Percentiles rank a stretch among this genome's conserved stretches.
Evolutionary conservation across 73 alveolate genomes (phyloP).

Genomic region (Tetrahymena malaccensis): DNA sequence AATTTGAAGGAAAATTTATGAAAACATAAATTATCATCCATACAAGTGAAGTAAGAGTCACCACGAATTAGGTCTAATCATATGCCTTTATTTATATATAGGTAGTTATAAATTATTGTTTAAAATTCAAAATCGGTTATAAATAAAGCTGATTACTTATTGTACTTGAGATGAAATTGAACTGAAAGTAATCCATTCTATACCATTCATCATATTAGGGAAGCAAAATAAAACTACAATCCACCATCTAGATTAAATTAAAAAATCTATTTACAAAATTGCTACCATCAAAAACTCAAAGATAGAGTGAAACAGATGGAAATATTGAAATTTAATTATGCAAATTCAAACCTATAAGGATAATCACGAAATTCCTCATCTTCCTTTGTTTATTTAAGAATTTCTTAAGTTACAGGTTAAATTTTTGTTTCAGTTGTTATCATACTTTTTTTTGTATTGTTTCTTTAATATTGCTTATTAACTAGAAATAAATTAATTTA

Average conservation of each 20-base stretch:
- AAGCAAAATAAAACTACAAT: conserved; percentile 45
- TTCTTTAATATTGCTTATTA: too few species aligned
- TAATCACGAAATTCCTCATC: background rate
- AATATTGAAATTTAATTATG: too few species aligned
- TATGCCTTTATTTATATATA: background rate
- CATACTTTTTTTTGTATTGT: background rate
- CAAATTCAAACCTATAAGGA: background rate
- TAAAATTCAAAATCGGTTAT: background rate
- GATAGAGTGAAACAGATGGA: background rate
- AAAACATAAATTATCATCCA: conserved; percentile 44
- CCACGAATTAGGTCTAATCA: background rate
- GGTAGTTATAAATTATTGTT: background rate
- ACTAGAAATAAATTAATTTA: too few species aligned
- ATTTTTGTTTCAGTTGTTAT: background rate
- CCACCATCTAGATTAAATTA: conserved; percentile 5
- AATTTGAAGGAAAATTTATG: conserved; percentile 41
- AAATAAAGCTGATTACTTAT: conserved; percentile 4
- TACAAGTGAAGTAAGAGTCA: conserved; percentile 12
- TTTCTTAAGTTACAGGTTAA: background rate
- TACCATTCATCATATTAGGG: conserved; percentile 46
- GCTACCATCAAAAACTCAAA: background rate
- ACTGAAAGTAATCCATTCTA: conserved; percentile 55
- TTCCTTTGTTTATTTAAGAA: background rate
- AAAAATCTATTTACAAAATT: background rate
- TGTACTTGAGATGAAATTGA: conserved; percentile 46